These are phyloP conservation scores for Euphrasia confusa DNA, from an alignment of 257 asterid genomes.

Conservation along the genomic window DNA sequence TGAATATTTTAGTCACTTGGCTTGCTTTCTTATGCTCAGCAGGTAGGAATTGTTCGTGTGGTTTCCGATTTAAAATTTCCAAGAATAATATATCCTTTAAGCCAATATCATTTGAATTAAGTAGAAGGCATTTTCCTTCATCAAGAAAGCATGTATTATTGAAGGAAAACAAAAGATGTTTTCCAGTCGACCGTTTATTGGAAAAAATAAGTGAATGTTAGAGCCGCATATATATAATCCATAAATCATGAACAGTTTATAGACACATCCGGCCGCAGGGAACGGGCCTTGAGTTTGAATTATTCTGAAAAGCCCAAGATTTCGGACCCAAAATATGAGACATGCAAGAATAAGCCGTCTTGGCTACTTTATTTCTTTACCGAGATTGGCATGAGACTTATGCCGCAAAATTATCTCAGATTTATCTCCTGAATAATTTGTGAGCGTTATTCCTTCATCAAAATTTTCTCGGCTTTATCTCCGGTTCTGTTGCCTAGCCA, in stretches of 20 bases:
- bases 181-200: constrained; percentile 21
- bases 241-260: too few species aligned
- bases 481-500: too few species aligned
- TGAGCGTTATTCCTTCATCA: constrained; percentile 30
- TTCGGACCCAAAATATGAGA: constrained; percentile 34
- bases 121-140: constrained; percentile 29
- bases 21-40: too few species aligned
- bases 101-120: constrained; percentile 27
- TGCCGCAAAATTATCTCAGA: constrained; percentile 86
- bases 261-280: constrained; percentile 25
- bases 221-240: constrained; percentile 24
- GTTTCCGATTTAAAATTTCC: constrained; percentile 16
- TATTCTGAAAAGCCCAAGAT: constrained; percentile 21
- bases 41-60: constrained; percentile 34
- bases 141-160: constrained; percentile 19
- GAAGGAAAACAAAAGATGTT: constrained; percentile 27
- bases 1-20: too few species aligned
- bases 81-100: constrained; percentile 27
- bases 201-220: constrained; percentile 21
- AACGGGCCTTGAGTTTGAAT: constrained; percentile 22
- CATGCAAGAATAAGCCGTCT: constrained; percentile 73
- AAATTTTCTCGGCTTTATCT: too few species aligned
- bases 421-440: constrained; percentile 83
- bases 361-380: constrained; percentile 87
- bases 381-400: constrained; percentile 90